Evolutionary conservation across 2,329 filamentous ascomycete genomes (phyloP).

Genomic region (Phyllachora maydis): DNA sequence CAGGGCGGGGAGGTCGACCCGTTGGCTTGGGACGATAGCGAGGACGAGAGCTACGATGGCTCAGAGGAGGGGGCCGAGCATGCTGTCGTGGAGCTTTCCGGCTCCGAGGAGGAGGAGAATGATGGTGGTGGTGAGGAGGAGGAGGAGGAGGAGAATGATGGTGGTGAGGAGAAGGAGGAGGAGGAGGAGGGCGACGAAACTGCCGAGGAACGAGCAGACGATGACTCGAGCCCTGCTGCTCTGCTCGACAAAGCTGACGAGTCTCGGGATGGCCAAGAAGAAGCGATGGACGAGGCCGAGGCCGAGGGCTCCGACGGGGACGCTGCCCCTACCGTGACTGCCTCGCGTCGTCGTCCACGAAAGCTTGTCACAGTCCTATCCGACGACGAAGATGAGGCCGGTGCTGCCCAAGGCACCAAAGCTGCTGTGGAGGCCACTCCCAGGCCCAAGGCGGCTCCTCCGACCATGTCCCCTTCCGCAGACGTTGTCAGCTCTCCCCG

Average conservation of each 20-base stretch:
- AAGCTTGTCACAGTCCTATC: slow-evolving; percentile 33
- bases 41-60: slow-evolving; percentile 24
- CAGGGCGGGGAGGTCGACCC: slow-evolving; percentile 23
- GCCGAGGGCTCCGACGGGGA: slow-evolving; percentile 15
- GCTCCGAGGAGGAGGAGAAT: slow-evolving; percentile 17
- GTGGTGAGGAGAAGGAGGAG: slow-evolving; percentile 6
- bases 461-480: slow-evolving; percentile 20
- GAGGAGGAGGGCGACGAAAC: slow-evolving; percentile 7
- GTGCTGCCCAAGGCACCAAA: slow-evolving; percentile 11
- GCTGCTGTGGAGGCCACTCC: slow-evolving; percentile 22
- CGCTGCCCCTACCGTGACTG: slow-evolving; percentile 16
- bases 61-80: slow-evolving; percentile 17
- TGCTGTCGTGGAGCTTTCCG: slow-evolving; percentile 22
- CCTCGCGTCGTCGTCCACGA: slow-evolving; percentile 23
- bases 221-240: no score
- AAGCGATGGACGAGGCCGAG: slow-evolving; percentile 12
- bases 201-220: no score
- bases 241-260: slow-evolving; percentile 8
- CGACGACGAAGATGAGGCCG: slow-evolving; percentile 44
- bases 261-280: slow-evolving; percentile 11
- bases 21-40: slow-evolving; percentile 34
- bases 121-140: slow-evolving; percentile 12
- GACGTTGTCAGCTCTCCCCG: slow-evolving; percentile 25
- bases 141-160: slow-evolving; percentile 13
- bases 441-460: slow-evolving; percentile 17